Evolutionary conservation across 2,329 filamentous ascomycete species (phyloP).

Genomic region (Juglanconis juglandina): DNA sequence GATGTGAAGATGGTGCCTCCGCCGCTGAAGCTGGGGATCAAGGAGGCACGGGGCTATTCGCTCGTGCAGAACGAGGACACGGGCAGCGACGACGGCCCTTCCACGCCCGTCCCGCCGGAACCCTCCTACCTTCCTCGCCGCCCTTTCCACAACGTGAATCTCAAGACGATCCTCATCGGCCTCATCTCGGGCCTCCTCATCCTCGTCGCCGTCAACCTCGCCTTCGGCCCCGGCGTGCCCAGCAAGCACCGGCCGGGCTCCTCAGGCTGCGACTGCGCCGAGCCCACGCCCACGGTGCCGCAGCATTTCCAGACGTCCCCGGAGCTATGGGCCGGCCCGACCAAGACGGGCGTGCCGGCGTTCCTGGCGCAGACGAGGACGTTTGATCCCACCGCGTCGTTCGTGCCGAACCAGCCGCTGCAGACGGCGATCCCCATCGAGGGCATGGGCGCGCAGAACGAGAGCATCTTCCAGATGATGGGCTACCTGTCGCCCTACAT

Average conservation of each 20-base stretch:
- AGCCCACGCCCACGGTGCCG: slow-evolving; percentile 41
- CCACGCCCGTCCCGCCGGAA: slow-evolving; percentile 2
- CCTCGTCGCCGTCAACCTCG: slow-evolving; percentile 23
- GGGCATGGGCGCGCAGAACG: slow-evolving; percentile 52
- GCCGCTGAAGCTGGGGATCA: slow-evolving; percentile 14
- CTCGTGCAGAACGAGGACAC: slow-evolving; percentile 16
- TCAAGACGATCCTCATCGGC: slow-evolving; percentile 20
- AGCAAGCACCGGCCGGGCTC: slow-evolving; percentile 4
- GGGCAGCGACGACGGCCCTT: slow-evolving; percentile 9
- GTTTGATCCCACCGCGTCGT: slow-evolving; percentile 62
- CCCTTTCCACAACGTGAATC: slow-evolving; percentile 11
- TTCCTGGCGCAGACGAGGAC: slow-evolving; percentile 70
- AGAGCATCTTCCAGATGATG: slow-evolving; percentile 69
- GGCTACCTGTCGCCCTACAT: slow-evolving; percentile 68
- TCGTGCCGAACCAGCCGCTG: slow-evolving; percentile 65
- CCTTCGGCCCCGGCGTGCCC: slow-evolving; percentile 19
- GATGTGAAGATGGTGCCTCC: slow-evolving; percentile 10
- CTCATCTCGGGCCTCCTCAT: slow-evolving; percentile 23
- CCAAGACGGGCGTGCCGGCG: slow-evolving; percentile 64
- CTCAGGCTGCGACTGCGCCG: slow-evolving; percentile 6
- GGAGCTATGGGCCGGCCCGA: slow-evolving; percentile 61
- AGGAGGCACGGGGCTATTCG: slow-evolving; percentile 18
- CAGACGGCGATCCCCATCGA: slow-evolving; percentile 68
- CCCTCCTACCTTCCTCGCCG: slow-evolving; percentile 16
- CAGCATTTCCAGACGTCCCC: slow-evolving; percentile 63